Percentiles rank a stretch among this genome's conserved stretches.
These are phyloP conservation scores for Calycina herbarum DNA, from an alignment of 2,329 filamentous ascomycete species.

Conservation along the genomic window DNA sequence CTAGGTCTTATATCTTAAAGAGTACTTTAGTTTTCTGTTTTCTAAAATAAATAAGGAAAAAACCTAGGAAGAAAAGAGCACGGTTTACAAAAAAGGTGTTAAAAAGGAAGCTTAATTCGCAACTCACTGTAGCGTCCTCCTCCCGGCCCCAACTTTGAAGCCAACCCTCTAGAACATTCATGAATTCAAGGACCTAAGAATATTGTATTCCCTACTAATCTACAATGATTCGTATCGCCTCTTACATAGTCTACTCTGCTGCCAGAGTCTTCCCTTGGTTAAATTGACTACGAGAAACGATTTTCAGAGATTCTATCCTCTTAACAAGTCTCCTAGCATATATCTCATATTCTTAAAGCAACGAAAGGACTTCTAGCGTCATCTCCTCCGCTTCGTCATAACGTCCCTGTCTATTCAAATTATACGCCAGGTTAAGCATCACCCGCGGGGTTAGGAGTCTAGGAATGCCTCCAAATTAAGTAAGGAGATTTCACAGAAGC, in stretches of 20 bases:
- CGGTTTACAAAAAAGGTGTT: too few species aligned
- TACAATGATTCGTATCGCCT: slow-evolving; percentile 26
- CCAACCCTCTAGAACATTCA: slow-evolving; percentile 30
- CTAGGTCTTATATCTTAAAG: too few species aligned
- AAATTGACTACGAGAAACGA: slow-evolving; percentile 27
- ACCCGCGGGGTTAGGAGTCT: slow-evolving; percentile 18
- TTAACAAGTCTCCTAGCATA: slow-evolving; percentile 24
- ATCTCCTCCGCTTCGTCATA: slow-evolving; percentile 23
- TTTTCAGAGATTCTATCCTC: slow-evolving; percentile 26
- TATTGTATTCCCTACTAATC: slow-evolving; percentile 18
- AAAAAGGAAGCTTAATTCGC: too few species aligned
- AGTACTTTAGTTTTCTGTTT: too few species aligned
- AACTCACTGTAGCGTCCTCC: too few species aligned
- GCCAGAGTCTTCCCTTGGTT: slow-evolving; percentile 20
- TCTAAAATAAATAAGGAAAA: too few species aligned
- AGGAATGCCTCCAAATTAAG: slow-evolving; percentile 13
- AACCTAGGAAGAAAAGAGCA: too few species aligned
- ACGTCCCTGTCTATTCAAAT: slow-evolving; percentile 24
- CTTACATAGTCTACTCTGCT: slow-evolving; percentile 28
- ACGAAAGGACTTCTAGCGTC: slow-evolving; percentile 18
- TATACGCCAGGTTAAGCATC: slow-evolving; percentile 25
- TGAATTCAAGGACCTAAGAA: slow-evolving; percentile 30
- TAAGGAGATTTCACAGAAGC: slow-evolving; percentile 22
- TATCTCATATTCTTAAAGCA: slow-evolving; percentile 24
- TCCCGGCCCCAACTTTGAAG: slow-evolving; percentile 24